These are phyloP conservation scores for Raphanus hybrid DNA, from an alignment of 441 rosid genomes.

Conservation along the genomic window DNA sequence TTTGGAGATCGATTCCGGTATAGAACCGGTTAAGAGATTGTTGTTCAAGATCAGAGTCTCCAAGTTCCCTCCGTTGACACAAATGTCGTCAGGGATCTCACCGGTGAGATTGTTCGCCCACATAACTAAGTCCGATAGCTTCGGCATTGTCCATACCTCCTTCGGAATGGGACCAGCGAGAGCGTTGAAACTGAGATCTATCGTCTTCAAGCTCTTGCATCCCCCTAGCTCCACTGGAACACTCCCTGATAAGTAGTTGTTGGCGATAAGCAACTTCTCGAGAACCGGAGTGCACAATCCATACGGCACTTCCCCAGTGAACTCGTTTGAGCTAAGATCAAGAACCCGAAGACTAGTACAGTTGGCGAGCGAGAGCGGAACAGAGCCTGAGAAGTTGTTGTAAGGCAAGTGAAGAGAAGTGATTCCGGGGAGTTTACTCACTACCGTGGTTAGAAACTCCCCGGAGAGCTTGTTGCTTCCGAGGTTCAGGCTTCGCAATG, in stretches of 20 bases:
- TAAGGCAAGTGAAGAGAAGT: conserved; percentile 61
- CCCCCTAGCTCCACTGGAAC: conserved; percentile 72
- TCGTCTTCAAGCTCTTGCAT: conserved; percentile 69
- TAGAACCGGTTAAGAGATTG: conserved; percentile 71
- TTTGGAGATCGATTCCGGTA: conserved; percentile 71
- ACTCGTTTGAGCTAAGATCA: conserved; percentile 82
- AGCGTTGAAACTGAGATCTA: conserved; percentile 94
- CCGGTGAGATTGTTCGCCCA: conserved; percentile 93
- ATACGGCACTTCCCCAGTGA: conserved; percentile 65
- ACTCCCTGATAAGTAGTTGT: conserved; percentile 71
- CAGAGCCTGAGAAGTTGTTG: conserved; percentile 76
- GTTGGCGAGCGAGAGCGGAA: conserved; percentile 71
- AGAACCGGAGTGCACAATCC: conserved; percentile 66
- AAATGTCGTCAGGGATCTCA: conserved; percentile 76
- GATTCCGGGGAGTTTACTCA: conserved; percentile 64
- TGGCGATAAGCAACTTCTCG: conserved; percentile 69
- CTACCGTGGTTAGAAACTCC: conserved; percentile 67
- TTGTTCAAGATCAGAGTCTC: conserved; percentile 89
- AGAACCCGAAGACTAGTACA: conserved; percentile 71
- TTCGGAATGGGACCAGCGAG: conserved; percentile 67
- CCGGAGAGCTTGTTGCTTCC: conserved; percentile 79
- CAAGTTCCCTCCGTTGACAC: conserved; percentile 76
- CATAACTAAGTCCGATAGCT: conserved; percentile 76
- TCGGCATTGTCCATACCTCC: conserved; percentile 75
- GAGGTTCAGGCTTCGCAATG: conserved; percentile 63